Conservation (phyloP, 257 asterid genomes). For the Plectranthus barbatus region DNA sequence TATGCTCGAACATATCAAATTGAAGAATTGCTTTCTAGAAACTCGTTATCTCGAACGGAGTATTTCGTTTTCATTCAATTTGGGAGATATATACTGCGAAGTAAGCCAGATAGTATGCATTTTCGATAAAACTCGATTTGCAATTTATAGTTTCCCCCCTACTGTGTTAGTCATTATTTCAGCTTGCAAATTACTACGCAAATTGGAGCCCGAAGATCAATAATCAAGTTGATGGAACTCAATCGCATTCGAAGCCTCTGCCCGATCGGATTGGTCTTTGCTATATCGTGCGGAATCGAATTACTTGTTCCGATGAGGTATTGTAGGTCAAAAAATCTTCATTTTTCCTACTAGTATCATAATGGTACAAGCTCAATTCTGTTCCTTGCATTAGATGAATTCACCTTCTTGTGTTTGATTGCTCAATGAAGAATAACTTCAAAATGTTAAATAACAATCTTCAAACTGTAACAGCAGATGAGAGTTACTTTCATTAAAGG, state of each 20-base stretch:
- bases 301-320: conserved; percentile 57
- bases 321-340: background rate
- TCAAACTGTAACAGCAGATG: background rate
- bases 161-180: conserved; percentile 54
- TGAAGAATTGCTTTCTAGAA: background rate
- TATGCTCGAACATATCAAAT: background rate
- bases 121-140: background rate
- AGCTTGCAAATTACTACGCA: conserved; percentile 82
- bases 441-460: background rate
- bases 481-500: background rate
- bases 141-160: background rate
- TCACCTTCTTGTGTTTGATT: background rate
- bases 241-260: conserved; percentile 41
- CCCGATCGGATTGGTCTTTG: conserved; percentile 81
- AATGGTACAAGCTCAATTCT: background rate
- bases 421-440: background rate
- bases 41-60: background rate
- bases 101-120: background rate
- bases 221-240: conserved; percentile 14
- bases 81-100: background rate
- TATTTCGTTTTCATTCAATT: background rate
- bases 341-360: background rate
- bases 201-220: conserved; percentile 28
- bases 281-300: conserved; percentile 47
- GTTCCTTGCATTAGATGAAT: background rate